These are phyloP conservation scores for Amanita muscaria DNA, from an alignment of 768 basidiomycete genomes.

Conservation along the genomic window DNA sequence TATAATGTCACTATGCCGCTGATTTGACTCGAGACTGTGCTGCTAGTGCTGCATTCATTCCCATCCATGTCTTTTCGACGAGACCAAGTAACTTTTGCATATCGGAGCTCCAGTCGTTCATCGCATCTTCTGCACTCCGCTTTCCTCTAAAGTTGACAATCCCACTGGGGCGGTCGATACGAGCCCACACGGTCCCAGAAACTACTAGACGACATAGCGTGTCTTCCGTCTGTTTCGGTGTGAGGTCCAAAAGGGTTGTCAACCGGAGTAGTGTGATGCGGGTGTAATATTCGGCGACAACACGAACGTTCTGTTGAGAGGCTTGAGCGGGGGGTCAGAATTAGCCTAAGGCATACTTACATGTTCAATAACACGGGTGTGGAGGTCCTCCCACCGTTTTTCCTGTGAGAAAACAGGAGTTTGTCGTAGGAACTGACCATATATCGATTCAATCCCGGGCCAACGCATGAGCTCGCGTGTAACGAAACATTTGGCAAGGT, in stretches of 20 bases:
- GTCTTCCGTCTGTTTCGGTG: constrained; percentile 75
- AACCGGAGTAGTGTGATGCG: constrained; percentile 81
- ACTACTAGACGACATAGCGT: constrained; percentile 86
- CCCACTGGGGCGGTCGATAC: constrained; percentile 86
- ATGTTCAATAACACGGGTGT: constrained; percentile 94
- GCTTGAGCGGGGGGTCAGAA: neutral
- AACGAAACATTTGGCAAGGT: constrained; percentile 88
- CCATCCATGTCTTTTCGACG: constrained; percentile 99
- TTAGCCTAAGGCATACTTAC: constrained; percentile 37
- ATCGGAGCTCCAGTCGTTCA: constrained; percentile 98
- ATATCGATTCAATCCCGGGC: constrained; percentile 86
- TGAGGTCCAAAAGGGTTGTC: constrained; percentile 80
- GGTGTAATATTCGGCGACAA: constrained; percentile 90
- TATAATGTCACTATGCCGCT: constrained; percentile 17
- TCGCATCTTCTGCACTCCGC: constrained; percentile 80
- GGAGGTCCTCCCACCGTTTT: constrained; percentile 90
- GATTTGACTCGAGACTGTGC: constrained; percentile 57
- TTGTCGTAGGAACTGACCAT: constrained; percentile 73
- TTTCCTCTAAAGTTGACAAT: constrained; percentile 82
- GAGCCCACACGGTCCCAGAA: constrained; percentile 87
- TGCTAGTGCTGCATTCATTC: constrained; percentile 83
- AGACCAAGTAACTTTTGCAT: constrained; percentile 86
- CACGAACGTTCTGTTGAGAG: constrained; percentile 77
- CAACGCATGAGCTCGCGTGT: constrained; percentile 93
- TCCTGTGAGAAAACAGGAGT: constrained; percentile 74